phyloP scores from a whole-genome alignment of 352 stramenopile species.

The Phytophthora podocarpi region DNA sequence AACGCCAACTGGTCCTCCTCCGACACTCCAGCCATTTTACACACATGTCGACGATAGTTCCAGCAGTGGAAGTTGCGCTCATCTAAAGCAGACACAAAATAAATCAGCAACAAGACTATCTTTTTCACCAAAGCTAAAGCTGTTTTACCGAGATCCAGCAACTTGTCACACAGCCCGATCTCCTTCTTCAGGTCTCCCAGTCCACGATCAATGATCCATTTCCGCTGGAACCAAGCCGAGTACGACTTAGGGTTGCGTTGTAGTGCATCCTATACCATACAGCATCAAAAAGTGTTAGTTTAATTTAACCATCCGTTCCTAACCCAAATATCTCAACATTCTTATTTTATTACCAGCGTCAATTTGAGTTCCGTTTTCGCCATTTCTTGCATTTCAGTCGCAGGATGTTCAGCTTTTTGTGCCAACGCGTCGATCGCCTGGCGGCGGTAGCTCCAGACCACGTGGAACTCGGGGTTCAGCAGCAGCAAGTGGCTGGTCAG shows the following conservation, averaged over 20 bases:
- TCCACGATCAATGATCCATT: conserved; percentile 84
- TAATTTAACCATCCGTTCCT: not conserved
- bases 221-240: conserved; percentile 88
- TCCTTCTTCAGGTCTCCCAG: conserved; percentile 75
- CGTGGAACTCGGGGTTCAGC: conserved; percentile 97
- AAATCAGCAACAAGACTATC: conserved; percentile 5
- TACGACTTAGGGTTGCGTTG: conserved; percentile 98
- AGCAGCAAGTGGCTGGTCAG: conserved; percentile 93
- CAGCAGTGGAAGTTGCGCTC: conserved; percentile 99
- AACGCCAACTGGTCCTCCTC: conserved; percentile 92
- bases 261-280: conserved; percentile 76
- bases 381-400: conserved; percentile 47
- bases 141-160: conserved; percentile 80
- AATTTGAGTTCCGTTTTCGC: conserved; percentile 89
- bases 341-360: conserved; percentile 46
- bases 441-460: conserved; percentile 97
- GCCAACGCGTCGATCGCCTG: conserved; percentile 83
- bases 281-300: conserved; percentile 7
- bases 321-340: not conserved
- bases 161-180: conserved; percentile 75
- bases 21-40: conserved; percentile 52
- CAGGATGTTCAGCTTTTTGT: conserved; percentile 26
- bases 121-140: not conserved
- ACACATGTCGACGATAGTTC: conserved; percentile 94
- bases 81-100: conserved; percentile 81